Evolutionary conservation across 495 filamentous ascomycete genomes (phyloP), one percentile per base, ranked within the genome.

Genomic region (Penicillium bovifimosum): DNA sequence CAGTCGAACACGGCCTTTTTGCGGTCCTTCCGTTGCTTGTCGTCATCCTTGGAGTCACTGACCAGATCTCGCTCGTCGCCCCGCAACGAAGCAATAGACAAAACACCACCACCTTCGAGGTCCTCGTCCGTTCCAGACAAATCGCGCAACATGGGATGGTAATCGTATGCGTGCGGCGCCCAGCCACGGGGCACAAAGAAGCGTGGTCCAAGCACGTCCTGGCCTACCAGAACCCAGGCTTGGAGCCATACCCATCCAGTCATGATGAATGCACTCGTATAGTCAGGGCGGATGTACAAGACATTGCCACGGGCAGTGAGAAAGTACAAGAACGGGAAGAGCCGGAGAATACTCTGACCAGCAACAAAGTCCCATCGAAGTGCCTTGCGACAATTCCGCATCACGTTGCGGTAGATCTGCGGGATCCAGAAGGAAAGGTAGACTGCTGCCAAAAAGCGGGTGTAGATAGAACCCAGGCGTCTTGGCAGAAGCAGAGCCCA

Each of bases 241-340:
- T 98, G 93, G n/a, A 88, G 48, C 90, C 91, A 95, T n/a, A 96
- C 71, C 93, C 92, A 98, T 14, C 77, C 85, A 6, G 75, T 75
- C 42, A 96, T 76, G 3, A 78, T 66, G 20, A 75, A 60, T 32
- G 90, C 83, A 5, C 81, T 79, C 20, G 66, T 77, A 52, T 70
- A 71, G 59, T 96, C 87, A 0, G 81, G 77, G 20, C 86, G 80
- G n/a, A 87, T 79, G 55, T 90, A 90, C 7, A 95, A 68, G 13
- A 96, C 80, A 56, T 97, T 98, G 35, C 81, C 80, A 26, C 73
- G 63, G 35, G 80, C 76, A 8, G 83, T 80, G 48, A 88, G 89
- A 58, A 96, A 88, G 60, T 97, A 96, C 0, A 84, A 63, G 49
- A 96, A 83, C 2, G 93, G 92, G 6, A 83, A 62, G 1, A 95